phyloP scores from a whole-genome alignment of 805 yeast species.

The Saccharomyces jurei region DNA sequence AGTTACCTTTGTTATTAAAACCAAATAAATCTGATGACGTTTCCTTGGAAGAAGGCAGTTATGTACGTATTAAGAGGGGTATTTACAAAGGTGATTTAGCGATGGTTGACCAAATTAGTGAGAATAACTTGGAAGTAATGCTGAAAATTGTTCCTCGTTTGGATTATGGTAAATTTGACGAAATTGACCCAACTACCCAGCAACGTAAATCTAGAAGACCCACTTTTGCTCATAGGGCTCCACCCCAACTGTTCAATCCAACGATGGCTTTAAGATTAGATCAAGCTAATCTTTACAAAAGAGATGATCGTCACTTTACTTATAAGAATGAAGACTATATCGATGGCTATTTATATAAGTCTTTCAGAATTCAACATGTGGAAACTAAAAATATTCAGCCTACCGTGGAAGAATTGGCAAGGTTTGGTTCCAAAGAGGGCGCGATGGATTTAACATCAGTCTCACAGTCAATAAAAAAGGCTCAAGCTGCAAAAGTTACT shows the following conservation, averaged over 20 bases:
- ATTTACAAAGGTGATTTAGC: conserved; percentile 90
- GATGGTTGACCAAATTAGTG: conserved; percentile 84
- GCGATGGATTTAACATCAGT: conserved; percentile 83
- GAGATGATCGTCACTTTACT: conserved; percentile 54
- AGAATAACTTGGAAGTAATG: conserved; percentile 92
- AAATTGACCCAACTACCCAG: conserved; percentile 43
- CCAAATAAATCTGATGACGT: conserved; percentile 84
- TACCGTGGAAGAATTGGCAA: conserved; percentile 76
- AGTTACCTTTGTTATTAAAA: conserved; percentile 84
- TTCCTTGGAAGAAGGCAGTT: conserved; percentile 83
- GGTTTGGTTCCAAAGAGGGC: conserved; percentile 71
- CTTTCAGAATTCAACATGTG: conserved; percentile 73
- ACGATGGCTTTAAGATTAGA: conserved; percentile 84
- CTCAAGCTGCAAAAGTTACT: conserved; percentile 43
- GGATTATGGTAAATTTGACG: conserved; percentile 69
- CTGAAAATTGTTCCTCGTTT: conserved; percentile 87
- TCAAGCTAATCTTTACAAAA: conserved; percentile 59
- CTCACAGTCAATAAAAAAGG: conserved; percentile 73
- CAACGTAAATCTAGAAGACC: conserved; percentile 44
- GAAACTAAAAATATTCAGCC: conserved; percentile 82
- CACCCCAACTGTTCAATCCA: conserved; percentile 79
- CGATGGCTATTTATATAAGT: conserved; percentile 82
- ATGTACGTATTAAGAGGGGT: conserved; percentile 85
- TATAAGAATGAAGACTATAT: conserved; percentile 84
- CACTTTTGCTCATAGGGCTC: conserved; percentile 65